A percentile compares a stretch with the other conserved stretches of the same genome.
Conservation (phyloP, 1,284 basidiomycete genomes). For the Fomitopsis betulina region DNA sequence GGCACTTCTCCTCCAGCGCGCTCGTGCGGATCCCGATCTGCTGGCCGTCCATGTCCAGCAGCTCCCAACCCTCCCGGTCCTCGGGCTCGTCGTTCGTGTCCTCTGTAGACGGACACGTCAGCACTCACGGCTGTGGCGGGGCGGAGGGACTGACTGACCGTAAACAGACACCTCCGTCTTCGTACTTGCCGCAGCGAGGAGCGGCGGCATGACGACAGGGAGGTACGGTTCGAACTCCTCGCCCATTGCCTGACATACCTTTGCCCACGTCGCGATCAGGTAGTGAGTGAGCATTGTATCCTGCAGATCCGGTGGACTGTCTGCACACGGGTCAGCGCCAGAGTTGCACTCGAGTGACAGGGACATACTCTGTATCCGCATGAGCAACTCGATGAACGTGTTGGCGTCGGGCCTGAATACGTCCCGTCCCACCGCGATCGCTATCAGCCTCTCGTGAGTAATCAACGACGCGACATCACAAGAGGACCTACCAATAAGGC, state of each 20-base stretch:
- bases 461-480: background rate
- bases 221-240: slow-evolving; percentile 82
- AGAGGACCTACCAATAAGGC: slow-evolving; percentile 57
- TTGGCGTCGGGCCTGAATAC: slow-evolving; percentile 72
- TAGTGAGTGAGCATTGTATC: slow-evolving; percentile 68
- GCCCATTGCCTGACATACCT: slow-evolving; percentile 77
- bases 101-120: slow-evolving; percentile 30
- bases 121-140: background rate
- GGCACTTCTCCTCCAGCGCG: slow-evolving; percentile 82
- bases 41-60: slow-evolving; percentile 69
- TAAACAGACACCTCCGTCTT: slow-evolving; percentile 78
- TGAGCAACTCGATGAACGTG: slow-evolving; percentile 67
- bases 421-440: slow-evolving; percentile 77
- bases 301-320: slow-evolving; percentile 56
- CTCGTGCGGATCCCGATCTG: slow-evolving; percentile 75
- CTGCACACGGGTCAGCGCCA: slow-evolving; percentile 28
- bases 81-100: slow-evolving; percentile 44
- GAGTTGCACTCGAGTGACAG: background rate
- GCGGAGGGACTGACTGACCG: slow-evolving; percentile 37
- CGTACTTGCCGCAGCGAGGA: slow-evolving; percentile 72
- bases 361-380: slow-evolving; percentile 71
- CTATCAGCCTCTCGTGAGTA: slow-evolving; percentile 32
- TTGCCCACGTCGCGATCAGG: slow-evolving; percentile 78
- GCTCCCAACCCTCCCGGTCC: slow-evolving; percentile 74
- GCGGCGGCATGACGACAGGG: slow-evolving; percentile 73